Evolutionary conservation across 1,284 basidiomycete species (phyloP).

Genomic region (Rhodotorula sp.): DNA sequence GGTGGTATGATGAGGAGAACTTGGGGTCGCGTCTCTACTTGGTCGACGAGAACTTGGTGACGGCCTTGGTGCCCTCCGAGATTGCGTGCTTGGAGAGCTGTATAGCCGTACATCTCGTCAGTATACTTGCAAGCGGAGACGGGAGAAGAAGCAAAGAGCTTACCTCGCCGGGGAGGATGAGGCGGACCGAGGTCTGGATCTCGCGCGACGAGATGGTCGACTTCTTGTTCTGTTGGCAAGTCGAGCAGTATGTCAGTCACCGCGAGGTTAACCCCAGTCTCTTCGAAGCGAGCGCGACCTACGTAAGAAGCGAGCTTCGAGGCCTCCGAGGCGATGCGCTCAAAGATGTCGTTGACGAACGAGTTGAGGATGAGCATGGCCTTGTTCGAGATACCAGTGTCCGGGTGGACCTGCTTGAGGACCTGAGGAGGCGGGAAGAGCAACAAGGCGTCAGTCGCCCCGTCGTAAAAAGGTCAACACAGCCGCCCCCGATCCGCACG

Average conservation of each 20-base stretch:
- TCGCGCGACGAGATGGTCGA: constrained; percentile 92
- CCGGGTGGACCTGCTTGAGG: constrained; percentile 81
- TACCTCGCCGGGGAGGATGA: constrained; percentile 77
- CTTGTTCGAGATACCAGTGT: constrained; percentile 91
- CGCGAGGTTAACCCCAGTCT: background rate
- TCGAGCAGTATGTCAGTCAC: background rate
- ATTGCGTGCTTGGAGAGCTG: constrained; percentile 73
- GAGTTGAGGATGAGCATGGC: constrained; percentile 68
- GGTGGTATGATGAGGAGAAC: background rate
- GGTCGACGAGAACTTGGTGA: constrained; percentile 14
- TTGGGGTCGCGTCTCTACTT: background rate
- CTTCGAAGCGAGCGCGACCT: background rate
- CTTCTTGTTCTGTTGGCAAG: constrained; percentile 66
- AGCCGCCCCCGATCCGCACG: too few relatives aligned
- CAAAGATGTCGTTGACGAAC: constrained; percentile 55
- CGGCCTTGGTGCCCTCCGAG: constrained; percentile 70
- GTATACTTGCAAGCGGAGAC: too few relatives aligned
- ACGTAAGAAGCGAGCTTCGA: constrained; percentile 80
- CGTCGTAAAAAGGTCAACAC: too few relatives aligned
- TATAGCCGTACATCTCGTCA: too few relatives aligned
- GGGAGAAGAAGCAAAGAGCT: too few relatives aligned
- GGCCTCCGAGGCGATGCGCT: constrained; percentile 67
- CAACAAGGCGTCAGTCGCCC: background rate
- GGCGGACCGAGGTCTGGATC: constrained; percentile 76
- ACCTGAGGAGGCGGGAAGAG: constrained; percentile 51